Evolutionary conservation across 2,329 filamentous ascomycete species (phyloP).

Genomic region (Ophiostoma pallidulum): DNA sequence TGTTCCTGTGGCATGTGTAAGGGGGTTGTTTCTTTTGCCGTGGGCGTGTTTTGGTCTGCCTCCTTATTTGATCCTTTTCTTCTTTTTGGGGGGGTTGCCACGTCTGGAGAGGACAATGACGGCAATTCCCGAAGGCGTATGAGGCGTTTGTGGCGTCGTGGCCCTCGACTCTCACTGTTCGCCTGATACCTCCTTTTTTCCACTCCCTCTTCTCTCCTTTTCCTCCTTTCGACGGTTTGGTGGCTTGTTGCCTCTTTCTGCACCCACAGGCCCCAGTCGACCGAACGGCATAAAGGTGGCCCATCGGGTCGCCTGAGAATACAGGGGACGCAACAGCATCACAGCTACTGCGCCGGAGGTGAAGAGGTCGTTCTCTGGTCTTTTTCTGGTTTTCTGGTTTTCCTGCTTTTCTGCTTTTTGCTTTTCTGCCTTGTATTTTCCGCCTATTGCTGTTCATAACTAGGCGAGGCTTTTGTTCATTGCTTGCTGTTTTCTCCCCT

Average conservation of each 20-base stretch:
- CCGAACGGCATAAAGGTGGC: background rate
- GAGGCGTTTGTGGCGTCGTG: conserved; percentile 15
- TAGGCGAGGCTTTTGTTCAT: conserved; percentile 6
- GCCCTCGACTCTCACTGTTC: conserved; percentile 10
- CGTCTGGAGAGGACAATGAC: conserved; percentile 2
- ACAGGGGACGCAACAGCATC: background rate
- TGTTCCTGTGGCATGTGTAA: too few relatives aligned
- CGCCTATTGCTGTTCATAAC: too few relatives aligned
- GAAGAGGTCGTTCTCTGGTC: too few relatives aligned
- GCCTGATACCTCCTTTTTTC: conserved; percentile 8
- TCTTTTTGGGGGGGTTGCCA: background rate
- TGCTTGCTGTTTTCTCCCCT: conserved; percentile 1
- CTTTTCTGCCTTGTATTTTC: background rate
- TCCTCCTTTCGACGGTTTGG: background rate
- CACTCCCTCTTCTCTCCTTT: background rate
- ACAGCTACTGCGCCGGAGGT: background rate
- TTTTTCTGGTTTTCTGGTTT: background rate
- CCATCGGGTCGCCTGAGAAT: background rate
- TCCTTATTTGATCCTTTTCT: background rate
- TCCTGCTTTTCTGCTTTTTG: background rate
- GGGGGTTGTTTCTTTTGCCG: too few relatives aligned
- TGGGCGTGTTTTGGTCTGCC: conserved; percentile 3
- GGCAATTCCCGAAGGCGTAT: conserved; percentile 11
- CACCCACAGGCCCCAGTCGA: too few relatives aligned
- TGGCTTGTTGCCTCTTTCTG: too few relatives aligned